Evolutionary conservation across 2,329 filamentous ascomycete species (phyloP).

Genomic region (Mollisia scopiformis): DNA sequence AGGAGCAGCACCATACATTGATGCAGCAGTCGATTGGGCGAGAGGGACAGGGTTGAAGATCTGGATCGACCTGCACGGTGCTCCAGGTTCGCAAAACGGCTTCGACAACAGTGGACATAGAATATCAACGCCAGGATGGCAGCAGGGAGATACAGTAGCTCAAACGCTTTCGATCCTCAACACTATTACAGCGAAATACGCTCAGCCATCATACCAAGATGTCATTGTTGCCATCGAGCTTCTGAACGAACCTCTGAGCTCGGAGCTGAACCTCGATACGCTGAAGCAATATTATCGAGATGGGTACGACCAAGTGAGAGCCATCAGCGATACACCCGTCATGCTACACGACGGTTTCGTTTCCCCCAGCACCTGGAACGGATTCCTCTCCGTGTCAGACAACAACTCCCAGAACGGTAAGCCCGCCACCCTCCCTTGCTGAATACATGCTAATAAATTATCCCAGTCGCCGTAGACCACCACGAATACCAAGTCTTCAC

Average conservation of each 20-base stretch:
- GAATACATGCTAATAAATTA: slow-evolving; percentile 45
- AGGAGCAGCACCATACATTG: slow-evolving; percentile 55
- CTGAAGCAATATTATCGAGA: slow-evolving; percentile 50
- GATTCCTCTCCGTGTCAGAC: slow-evolving; percentile 55
- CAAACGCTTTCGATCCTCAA: slow-evolving; percentile 59
- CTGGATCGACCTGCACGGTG: slow-evolving; percentile 62
- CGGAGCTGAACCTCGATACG: slow-evolving; percentile 37
- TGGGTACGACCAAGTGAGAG: slow-evolving; percentile 49
- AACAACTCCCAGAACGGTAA: slow-evolving; percentile 45
- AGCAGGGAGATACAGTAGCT: slow-evolving; percentile 48
- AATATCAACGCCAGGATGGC: slow-evolving; percentile 46
- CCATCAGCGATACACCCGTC: slow-evolving; percentile 51
- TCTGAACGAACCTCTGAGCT: slow-evolving; percentile 54
- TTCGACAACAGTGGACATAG: slow-evolving; percentile 64
- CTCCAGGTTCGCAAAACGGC: slow-evolving; percentile 60
- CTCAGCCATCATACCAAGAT: slow-evolving; percentile 53
- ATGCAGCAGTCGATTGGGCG: slow-evolving; percentile 60
- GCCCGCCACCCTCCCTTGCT: slow-evolving; percentile 55
- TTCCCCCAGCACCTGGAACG: slow-evolving; percentile 60
- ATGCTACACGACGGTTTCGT: slow-evolving; percentile 62
- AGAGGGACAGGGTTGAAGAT: slow-evolving; percentile 54
- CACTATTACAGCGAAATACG: slow-evolving; percentile 60
- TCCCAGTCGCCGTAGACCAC: slow-evolving; percentile 58
- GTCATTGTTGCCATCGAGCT: slow-evolving; percentile 61
- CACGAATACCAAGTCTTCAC: slow-evolving; percentile 72